phyloP scores from a whole-genome alignment of 1,284 basidiomycete species.

The Schizopora paradoxa region DNA sequence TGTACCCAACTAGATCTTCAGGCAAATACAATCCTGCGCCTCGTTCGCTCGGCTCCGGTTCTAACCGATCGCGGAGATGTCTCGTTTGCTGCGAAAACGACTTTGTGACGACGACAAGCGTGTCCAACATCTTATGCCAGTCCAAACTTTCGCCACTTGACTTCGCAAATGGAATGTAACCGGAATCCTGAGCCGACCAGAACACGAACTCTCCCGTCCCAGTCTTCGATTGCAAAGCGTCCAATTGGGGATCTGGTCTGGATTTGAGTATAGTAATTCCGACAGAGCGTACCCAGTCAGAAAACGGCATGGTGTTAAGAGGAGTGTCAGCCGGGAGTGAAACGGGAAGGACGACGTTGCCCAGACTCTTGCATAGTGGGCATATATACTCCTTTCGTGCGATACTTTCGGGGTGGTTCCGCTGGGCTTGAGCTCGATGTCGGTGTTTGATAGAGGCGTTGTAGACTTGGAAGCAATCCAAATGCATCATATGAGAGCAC shows the following conservation, averaged over 20 bases:
- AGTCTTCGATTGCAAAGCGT: slow-evolving; percentile 65
- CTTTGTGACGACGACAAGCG: slow-evolving; percentile 64
- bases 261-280: slow-evolving; percentile 79
- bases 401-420: slow-evolving; percentile 94
- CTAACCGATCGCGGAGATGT: slow-evolving; percentile 67
- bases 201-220: slow-evolving; percentile 82
- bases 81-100: slow-evolving; percentile 68
- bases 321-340: slow-evolving; percentile 41
- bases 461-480: slow-evolving; percentile 91
- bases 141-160: slow-evolving; percentile 50
- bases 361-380: slow-evolving; percentile 96
- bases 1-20: slow-evolving; percentile 88
- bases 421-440: slow-evolving; percentile 84
- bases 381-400: slow-evolving; percentile 94
- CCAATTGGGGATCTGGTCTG: slow-evolving; percentile 62
- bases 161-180: slow-evolving; percentile 53
- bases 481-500: slow-evolving; percentile 97
- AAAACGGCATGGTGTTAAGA: slow-evolving; percentile 56
- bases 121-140: slow-evolving; percentile 71
- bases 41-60: slow-evolving; percentile 66
- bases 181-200: slow-evolving; percentile 74
- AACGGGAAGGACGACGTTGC: slow-evolving; percentile 90
- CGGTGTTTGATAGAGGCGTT: slow-evolving; percentile 83
- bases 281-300: slow-evolving; percentile 77
- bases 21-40: slow-evolving; percentile 82